Conservation (phyloP, 306 rosid genomes). For the Oxytropis ochrocephala region DNA sequence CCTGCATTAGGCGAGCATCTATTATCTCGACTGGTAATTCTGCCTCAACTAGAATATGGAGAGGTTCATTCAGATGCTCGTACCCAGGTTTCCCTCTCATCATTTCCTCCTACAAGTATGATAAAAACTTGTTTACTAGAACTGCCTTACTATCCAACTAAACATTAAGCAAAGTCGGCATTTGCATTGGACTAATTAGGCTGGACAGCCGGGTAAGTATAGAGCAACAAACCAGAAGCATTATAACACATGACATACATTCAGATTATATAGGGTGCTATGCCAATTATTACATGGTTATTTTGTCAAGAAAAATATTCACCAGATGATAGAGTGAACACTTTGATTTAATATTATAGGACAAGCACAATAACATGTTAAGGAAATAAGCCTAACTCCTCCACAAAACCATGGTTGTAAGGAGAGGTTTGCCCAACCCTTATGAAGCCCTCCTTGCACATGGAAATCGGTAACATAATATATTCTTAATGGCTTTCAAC, state of each 20-base stretch:
- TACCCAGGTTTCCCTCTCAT: constrained; percentile 94
- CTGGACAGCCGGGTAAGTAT: neutral
- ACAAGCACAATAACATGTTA: neutral
- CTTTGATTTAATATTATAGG: neutral
- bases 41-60: constrained; percentile 86
- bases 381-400: no score
- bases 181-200: neutral
- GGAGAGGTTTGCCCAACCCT: no score
- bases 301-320: neutral
- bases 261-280: neutral
- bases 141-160: neutral
- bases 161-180: constrained; percentile 1
- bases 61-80: constrained; percentile 90
- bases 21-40: constrained; percentile 83
- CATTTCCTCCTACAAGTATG: constrained; percentile 70
- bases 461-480: no score
- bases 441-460: no score
- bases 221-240: neutral
- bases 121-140: neutral
- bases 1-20: constrained; percentile 79
- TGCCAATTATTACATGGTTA: neutral
- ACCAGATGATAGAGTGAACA: no score
- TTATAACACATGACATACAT: neutral
- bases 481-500: neutral
- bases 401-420: no score